Percentiles rank a stretch among this genome's conserved stretches.
Evolutionary conservation across 75 land plant species (phyloP).

Genomic region (Adiantum capillusveneris): DNA sequence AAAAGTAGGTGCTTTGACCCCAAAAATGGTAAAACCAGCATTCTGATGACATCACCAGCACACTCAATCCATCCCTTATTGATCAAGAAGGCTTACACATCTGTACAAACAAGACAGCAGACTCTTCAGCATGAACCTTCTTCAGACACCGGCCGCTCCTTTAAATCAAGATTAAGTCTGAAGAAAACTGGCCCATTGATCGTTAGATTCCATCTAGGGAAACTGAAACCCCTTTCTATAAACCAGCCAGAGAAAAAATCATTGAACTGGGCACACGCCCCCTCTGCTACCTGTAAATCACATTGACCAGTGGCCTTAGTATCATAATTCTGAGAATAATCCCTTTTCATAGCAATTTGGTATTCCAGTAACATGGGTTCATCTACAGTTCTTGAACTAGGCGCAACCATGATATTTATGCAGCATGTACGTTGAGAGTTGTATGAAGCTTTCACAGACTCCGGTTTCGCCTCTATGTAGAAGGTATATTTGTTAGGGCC

Average conservation of each 20-base stretch:
- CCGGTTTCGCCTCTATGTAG: constrained; percentile 28
- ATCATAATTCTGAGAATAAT: constrained; percentile 28
- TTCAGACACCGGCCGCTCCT: too few relatives aligned
- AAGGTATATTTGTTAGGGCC: constrained; percentile 19
- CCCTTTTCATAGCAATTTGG: constrained; percentile 34
- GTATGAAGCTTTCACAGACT: constrained; percentile 21
- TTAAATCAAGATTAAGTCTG: constrained; percentile 13
- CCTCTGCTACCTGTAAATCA: constrained; percentile 14
- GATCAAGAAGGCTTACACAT: too few relatives aligned
- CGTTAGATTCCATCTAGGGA: constrained; percentile 34
- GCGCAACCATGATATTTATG: constrained; percentile 14
- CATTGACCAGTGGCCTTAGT: constrained; percentile 17
- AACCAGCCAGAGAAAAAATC: constrained; percentile 38
- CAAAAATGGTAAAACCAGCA: too few relatives aligned
- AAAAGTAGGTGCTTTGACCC: too few relatives aligned
- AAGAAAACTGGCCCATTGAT: constrained; percentile 35
- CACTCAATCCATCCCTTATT: too few relatives aligned
- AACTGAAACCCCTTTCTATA: constrained; percentile 26
- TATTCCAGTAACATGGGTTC: constrained; percentile 18
- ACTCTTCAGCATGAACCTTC: too few relatives aligned
- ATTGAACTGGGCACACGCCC: constrained; percentile 17
- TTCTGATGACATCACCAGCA: too few relatives aligned
- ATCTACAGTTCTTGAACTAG: background rate
- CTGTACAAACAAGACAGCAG: too few relatives aligned
- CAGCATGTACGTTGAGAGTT: constrained; percentile 29